These are phyloP conservation scores for Raffaelea ambrosiae DNA, from an alignment of 2,329 filamentous ascomycete genomes.

Conservation along the genomic window DNA sequence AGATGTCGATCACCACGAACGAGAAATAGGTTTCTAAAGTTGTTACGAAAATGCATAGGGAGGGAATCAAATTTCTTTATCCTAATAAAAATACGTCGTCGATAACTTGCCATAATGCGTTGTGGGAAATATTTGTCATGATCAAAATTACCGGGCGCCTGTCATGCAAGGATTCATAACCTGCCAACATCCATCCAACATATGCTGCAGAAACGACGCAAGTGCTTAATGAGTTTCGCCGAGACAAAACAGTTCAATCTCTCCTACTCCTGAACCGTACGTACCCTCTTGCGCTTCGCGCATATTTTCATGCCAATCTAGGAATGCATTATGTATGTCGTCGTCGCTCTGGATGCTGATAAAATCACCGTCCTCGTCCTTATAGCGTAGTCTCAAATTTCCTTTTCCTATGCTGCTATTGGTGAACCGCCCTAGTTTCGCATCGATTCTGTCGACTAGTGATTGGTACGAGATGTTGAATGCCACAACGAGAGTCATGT, in stretches of 20 bases:
- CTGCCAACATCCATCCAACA: not conserved
- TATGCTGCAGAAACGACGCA: too few relatives aligned
- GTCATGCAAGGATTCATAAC: not conserved
- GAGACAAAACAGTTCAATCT: conserved; percentile 82
- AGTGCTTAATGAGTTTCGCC: conserved; percentile 27
- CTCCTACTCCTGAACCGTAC: conserved; percentile 64
- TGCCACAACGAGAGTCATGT: conserved; percentile 90
- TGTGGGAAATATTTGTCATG: not conserved
- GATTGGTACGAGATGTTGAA: conserved; percentile 94
- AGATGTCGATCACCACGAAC: too few relatives aligned
- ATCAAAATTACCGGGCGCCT: not conserved
- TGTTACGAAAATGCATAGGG: too few relatives aligned
- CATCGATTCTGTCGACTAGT: conserved; percentile 89
- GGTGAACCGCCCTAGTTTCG: conserved; percentile 82
- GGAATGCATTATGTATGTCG: conserved; percentile 91
- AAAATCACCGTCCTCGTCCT: conserved; percentile 86
- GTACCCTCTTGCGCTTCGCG: conserved; percentile 25
- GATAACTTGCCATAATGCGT: not conserved
- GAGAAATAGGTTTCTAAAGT: too few relatives aligned
- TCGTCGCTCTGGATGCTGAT: conserved; percentile 93
- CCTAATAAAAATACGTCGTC: not conserved
- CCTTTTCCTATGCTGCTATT: conserved; percentile 75
- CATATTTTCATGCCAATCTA: conserved; percentile 77
- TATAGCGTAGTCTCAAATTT: conserved; percentile 79
- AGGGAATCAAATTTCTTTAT: too few relatives aligned